Evolutionary conservation across 345 rosid genomes (phyloP).

Genomic region (Gossypium stocksii): DNA sequence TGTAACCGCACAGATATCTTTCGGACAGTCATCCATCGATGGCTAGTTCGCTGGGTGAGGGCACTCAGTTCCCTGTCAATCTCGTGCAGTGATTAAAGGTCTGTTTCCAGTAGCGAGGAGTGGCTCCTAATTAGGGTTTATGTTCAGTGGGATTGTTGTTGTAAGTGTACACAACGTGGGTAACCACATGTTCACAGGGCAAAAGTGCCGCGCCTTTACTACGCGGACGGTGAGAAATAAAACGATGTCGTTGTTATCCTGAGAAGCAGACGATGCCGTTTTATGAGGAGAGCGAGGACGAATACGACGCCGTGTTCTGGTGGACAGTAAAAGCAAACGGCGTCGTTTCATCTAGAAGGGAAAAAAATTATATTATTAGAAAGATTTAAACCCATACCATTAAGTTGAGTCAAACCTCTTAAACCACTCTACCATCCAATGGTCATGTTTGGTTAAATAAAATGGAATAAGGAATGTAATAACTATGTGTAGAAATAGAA

Average conservation of each 20-base stretch:
- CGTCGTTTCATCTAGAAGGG: background rate
- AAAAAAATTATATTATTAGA: constrained; percentile 15
- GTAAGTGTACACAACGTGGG: background rate
- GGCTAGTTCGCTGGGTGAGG: background rate
- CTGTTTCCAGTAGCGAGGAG: background rate
- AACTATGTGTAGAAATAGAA: no score
- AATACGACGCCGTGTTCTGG: background rate
- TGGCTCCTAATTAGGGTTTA: background rate
- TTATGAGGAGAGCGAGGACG: background rate
- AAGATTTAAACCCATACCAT: constrained; percentile 49
- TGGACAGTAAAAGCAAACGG: background rate
- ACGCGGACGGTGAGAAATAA: no score
- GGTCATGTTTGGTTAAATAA: no score
- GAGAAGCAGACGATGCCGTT: background rate
- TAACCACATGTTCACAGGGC: no score
- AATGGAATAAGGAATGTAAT: no score
- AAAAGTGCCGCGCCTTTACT: no score
- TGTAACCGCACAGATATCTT: constrained; percentile 2
- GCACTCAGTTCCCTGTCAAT: constrained; percentile 4
- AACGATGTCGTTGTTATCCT: no score
- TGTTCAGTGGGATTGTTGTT: background rate
- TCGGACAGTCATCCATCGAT: constrained; percentile 23
- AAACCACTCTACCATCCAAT: constrained; percentile 66
- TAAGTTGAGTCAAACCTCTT: constrained; percentile 86
- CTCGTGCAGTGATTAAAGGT: background rate